Evolutionary conservation across 306 rosid species (phyloP).

Genomic region (Gleditsia sinensis): DNA sequence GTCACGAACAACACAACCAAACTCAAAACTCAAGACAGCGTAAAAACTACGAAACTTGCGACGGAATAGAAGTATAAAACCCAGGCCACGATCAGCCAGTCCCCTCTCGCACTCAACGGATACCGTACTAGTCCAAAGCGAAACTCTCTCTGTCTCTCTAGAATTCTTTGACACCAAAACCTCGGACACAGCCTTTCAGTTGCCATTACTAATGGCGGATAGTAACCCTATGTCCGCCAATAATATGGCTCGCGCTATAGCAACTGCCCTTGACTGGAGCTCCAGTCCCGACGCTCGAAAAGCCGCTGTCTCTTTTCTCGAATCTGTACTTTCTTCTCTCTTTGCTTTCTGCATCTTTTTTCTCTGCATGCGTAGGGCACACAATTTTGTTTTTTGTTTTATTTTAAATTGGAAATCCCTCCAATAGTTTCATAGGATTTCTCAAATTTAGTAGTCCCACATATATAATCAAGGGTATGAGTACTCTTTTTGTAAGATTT

Average conservation of each 20-base stretch:
- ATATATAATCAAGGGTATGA: neutral
- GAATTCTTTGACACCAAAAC: neutral
- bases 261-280: constrained; percentile 81
- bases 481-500: neutral
- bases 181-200: neutral
- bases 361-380: neutral
- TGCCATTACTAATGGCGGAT: constrained; percentile 55
- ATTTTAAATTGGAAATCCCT: neutral
- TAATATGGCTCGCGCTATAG: constrained; percentile 88
- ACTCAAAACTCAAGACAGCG: too few relatives aligned
- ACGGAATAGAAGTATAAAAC: neutral
- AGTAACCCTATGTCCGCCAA: constrained; percentile 37
- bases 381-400: neutral
- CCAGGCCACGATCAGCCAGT: neutral
- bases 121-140: constrained; percentile 9
- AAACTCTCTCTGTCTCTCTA: neutral
- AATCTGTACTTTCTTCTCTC: constrained; percentile 56
- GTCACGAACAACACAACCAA: too few relatives aligned
- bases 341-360: neutral
- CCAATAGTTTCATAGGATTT: neutral
- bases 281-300: constrained; percentile 72
- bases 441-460: neutral
- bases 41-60: neutral
- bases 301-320: constrained; percentile 75
- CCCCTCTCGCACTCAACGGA: neutral